A percentile compares a stretch with the other conserved stretches of the same genome.
phyloP scores from a whole-genome alignment of 73 alveolate genomes.

The Paramecium caudatum region DNA sequence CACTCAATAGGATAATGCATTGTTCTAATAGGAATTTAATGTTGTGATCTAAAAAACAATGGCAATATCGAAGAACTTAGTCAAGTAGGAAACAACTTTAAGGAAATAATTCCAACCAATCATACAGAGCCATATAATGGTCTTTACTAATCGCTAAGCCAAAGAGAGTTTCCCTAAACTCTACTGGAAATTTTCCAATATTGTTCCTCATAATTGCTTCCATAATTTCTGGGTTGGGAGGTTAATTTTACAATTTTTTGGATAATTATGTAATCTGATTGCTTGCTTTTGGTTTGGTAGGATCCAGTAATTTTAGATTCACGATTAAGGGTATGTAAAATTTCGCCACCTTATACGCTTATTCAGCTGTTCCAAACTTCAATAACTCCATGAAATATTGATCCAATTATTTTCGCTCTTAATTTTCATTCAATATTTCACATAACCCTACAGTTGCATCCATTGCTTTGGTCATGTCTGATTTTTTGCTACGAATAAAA shows the following conservation, averaged over 20 bases:
- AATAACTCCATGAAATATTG: slow-evolving; percentile 1
- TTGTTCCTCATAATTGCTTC: slow-evolving; percentile 10
- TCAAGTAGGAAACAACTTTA: slow-evolving; percentile 24
- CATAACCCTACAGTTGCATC: slow-evolving; percentile 39
- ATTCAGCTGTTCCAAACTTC: slow-evolving; percentile 6
- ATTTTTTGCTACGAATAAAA: slow-evolving; percentile 38
- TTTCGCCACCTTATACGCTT: neutral
- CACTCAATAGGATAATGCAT: neutral
- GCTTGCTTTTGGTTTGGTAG: neutral
- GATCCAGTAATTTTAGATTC: slow-evolving; percentile 23
- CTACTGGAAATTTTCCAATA: neutral
- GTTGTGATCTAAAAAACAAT: slow-evolving; percentile 27
- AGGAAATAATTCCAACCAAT: slow-evolving; percentile 31
- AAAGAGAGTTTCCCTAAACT: neutral
- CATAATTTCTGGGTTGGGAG: neutral
- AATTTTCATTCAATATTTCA: slow-evolving; percentile 12
- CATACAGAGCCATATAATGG: neutral
- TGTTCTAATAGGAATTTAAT: slow-evolving; percentile 49
- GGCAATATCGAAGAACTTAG: slow-evolving; percentile 1
- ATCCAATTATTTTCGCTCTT: slow-evolving; percentile 13
- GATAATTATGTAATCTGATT: neutral
- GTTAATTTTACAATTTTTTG: slow-evolving; percentile 4
- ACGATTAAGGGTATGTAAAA: slow-evolving; percentile 49
- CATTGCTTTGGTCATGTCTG: slow-evolving; percentile 44
- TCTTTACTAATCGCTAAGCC: slow-evolving; percentile 23